Percentiles rank a stretch among this genome's conserved stretches.
Conservation (phyloP, 176 grass and related monocot species). For the Rhynchospora breviuscula region DNA sequence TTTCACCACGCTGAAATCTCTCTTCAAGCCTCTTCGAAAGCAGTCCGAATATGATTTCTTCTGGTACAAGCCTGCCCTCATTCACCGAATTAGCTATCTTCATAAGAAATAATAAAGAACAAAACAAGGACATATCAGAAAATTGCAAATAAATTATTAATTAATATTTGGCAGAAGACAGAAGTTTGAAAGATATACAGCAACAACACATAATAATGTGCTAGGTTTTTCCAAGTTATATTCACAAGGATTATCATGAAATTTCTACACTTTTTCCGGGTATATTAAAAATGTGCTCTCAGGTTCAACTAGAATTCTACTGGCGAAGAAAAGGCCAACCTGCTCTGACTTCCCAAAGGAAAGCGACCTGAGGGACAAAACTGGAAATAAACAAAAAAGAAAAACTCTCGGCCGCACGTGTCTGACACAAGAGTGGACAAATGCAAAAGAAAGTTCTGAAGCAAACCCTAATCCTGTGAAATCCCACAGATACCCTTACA, state of each 20-base stretch:
- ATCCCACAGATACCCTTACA: slow-evolving; percentile 32
- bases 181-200: background rate
- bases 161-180: background rate
- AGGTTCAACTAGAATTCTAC: background rate
- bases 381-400: slow-evolving; percentile 21
- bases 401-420: slow-evolving; percentile 16
- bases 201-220: background rate
- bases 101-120: background rate
- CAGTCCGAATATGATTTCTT: slow-evolving; percentile 94
- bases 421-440: background rate
- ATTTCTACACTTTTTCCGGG: background rate
- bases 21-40: slow-evolving; percentile 88
- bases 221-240: too few relatives aligned
- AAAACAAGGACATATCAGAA: background rate
- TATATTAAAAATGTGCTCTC: background rate
- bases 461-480: slow-evolving; percentile 34
- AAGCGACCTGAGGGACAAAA: slow-evolving; percentile 25
- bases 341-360: background rate
- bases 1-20: slow-evolving; percentile 73
- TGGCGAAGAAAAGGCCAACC: background rate
- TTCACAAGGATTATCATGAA: background rate
- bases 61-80: slow-evolving; percentile 65
- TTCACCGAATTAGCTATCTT: slow-evolving; percentile 86
- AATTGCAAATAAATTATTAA: background rate
- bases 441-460: slow-evolving; percentile 32